These are phyloP conservation scores for Cyclaneusma minus DNA, from an alignment of 2,329 filamentous ascomycete species.

Conservation along the genomic window DNA sequence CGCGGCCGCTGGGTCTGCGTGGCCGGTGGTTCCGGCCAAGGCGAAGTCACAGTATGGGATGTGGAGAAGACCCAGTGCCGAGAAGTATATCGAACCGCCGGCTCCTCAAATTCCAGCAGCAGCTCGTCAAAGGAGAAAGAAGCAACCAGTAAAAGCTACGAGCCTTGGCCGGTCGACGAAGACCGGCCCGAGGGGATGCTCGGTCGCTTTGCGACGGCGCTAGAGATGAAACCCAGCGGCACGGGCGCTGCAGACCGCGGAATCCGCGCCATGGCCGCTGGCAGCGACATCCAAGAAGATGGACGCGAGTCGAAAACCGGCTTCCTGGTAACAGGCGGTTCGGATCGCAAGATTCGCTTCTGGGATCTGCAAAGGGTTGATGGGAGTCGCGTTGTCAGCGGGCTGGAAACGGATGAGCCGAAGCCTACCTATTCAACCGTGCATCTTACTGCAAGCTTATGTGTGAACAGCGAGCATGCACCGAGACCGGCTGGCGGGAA, in stretches of 20 bases:
- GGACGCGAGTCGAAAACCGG: conserved; percentile 60
- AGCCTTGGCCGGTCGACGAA: conserved; percentile 80
- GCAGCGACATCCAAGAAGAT: conserved; percentile 54
- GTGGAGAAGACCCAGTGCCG: conserved; percentile 78
- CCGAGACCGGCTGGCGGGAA: too few relatives aligned
- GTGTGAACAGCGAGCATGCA: conserved; percentile 44
- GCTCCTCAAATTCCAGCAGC: too few relatives aligned
- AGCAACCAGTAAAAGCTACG: conserved; percentile 45
- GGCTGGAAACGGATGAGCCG: conserved; percentile 52
- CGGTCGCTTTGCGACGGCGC: conserved; percentile 61
- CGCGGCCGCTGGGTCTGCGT: conserved; percentile 78
- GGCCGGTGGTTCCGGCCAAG: conserved; percentile 70
- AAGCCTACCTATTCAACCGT: conserved; percentile 57
- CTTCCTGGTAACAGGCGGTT: conserved; percentile 76
- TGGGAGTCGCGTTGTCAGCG: conserved; percentile 66
- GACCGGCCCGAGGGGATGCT: conserved; percentile 80
- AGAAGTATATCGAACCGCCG: conserved; percentile 65
- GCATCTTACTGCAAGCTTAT: conserved; percentile 46
- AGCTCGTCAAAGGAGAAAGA: too few relatives aligned
- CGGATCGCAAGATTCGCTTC: conserved; percentile 81
- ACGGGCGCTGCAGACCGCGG: conserved; percentile 43
- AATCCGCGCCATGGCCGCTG: conserved; percentile 61
- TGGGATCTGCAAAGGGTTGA: conserved; percentile 79
- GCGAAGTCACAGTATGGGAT: conserved; percentile 92
- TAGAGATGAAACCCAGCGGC: conserved; percentile 47